Conservation (phyloP, 2,329 filamentous ascomycete genomes). For the Botryotinia convoluta region DNA sequence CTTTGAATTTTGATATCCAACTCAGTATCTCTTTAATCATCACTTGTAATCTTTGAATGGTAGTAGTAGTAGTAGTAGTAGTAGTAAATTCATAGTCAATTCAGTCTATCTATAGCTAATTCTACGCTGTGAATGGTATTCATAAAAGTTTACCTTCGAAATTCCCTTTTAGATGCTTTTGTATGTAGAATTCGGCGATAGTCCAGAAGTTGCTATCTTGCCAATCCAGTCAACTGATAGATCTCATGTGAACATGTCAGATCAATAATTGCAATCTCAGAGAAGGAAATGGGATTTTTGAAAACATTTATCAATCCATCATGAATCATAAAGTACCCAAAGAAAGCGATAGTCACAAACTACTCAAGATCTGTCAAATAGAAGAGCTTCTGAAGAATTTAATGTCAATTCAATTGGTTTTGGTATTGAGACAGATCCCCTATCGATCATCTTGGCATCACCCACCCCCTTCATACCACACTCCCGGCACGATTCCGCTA, state of each 20-base stretch:
- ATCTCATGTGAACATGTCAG: not conserved
- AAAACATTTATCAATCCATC: not conserved
- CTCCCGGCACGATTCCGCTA: not conserved
- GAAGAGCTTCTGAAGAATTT: too few relatives aligned
- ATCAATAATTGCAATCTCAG: not conserved
- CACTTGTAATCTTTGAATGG: not conserved
- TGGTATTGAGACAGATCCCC: not conserved
- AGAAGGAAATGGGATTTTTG: not conserved
- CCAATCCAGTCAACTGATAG: not conserved
- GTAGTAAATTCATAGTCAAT: too few relatives aligned
- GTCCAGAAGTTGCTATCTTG: too few relatives aligned
- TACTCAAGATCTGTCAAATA: not conserved
- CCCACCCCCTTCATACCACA: not conserved
- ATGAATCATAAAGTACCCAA: not conserved
- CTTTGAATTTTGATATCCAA: not conserved
- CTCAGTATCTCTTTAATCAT: not conserved
- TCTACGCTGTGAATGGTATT: not conserved
- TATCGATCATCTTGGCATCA: not conserved
- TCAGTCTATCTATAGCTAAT: too few relatives aligned
- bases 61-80: too few relatives aligned
- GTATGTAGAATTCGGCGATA: too few relatives aligned
- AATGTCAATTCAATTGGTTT: not conserved
- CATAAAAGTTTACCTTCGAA: not conserved
- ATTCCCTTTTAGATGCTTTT: accelerated
- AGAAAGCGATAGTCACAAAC: not conserved